Conservation (phyloP, 257 asterid species). For the Plantago elongata region DNA sequence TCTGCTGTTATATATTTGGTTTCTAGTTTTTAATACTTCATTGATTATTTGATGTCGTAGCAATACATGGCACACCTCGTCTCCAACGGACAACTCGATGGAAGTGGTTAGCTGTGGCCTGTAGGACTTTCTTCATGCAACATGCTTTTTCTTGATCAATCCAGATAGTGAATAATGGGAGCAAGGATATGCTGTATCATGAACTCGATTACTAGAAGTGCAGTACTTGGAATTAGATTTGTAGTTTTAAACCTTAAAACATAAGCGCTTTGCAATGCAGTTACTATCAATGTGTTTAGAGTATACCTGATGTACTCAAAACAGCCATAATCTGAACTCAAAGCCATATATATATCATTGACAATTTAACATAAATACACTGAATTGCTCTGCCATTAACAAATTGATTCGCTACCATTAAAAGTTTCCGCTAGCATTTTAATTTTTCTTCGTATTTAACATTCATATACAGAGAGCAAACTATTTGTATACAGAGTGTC, state of each 20-base stretch:
- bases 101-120: constrained; percentile 52
- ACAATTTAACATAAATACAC: too few species aligned
- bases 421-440: too few species aligned
- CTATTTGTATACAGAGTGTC: too few species aligned
- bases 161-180: constrained; percentile 4
- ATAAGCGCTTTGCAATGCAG: too few species aligned
- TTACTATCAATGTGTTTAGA: too few species aligned
- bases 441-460: too few species aligned
- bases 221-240: background rate
- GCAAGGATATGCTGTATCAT: background rate
- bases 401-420: too few species aligned
- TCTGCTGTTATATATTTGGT: background rate
- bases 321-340: too few species aligned
- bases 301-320: too few species aligned
- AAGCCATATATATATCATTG: too few species aligned
- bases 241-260: background rate
- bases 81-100: constrained; percentile 80
- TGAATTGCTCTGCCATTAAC: too few species aligned
- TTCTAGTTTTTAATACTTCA: background rate
- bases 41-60: constrained; percentile 28
- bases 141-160: background rate
- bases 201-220: background rate
- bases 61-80: constrained; percentile 88
- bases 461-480: too few species aligned
- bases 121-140: background rate